Evolutionary conservation across 805 yeast genomes (phyloP).

Genomic region (Ogataea pignaliae): DNA sequence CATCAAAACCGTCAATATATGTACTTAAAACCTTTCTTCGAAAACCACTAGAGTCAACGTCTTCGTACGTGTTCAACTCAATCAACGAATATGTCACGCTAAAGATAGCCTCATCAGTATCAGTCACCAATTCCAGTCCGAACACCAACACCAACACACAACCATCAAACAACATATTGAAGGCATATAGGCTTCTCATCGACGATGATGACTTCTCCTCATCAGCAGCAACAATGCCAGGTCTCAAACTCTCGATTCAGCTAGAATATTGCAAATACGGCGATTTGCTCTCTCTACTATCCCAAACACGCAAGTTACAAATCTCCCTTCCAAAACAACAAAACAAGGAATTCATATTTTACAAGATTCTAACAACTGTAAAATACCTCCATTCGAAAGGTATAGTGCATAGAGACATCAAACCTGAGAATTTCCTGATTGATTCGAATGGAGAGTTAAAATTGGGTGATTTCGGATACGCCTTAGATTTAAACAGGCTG

Average conservation of each 20-base stretch:
- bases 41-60: slow-evolving; percentile 3
- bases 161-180: no score
- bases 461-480: slow-evolving; percentile 49
- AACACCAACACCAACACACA: no score
- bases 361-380: slow-evolving; percentile 50
- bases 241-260: slow-evolving; percentile 30
- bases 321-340: slow-evolving; percentile 30
- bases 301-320: slow-evolving; percentile 34
- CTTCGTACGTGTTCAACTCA: slow-evolving; percentile 13
- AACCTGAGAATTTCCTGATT: slow-evolving; percentile 50
- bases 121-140: neutral
- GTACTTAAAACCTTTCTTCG: slow-evolving; percentile 13
- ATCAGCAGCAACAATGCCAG: no score
- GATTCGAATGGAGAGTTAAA: slow-evolving; percentile 41
- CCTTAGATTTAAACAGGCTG: slow-evolving; percentile 31
- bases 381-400: slow-evolving; percentile 38
- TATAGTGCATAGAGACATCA: slow-evolving; percentile 48
- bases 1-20: neutral
- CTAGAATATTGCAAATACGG: slow-evolving; percentile 42
- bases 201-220: no score
- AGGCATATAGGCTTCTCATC: neutral
- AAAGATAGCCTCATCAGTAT: slow-evolving; percentile 4
- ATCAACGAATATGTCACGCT: slow-evolving; percentile 27
- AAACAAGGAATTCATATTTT: slow-evolving; percentile 39
- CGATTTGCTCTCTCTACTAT: slow-evolving; percentile 42